These are phyloP conservation scores for Ceratopteris richardii DNA, from an alignment of 75 land plant species.

Conservation along the genomic window DNA sequence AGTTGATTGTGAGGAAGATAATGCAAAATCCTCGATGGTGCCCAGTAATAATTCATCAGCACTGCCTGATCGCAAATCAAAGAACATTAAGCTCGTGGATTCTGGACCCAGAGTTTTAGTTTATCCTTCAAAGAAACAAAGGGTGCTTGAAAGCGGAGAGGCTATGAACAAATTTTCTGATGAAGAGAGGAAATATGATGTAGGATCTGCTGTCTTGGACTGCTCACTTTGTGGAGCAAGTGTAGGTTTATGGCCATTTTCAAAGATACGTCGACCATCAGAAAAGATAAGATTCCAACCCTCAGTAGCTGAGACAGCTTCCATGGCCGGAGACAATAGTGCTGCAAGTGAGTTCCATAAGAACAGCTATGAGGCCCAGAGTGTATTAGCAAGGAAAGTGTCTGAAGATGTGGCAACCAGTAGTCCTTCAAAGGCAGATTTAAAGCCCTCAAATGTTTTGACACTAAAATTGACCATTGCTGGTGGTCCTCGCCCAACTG, in stretches of 20 bases:
- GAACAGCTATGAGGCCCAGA: constrained; percentile 12
- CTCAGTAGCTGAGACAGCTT: constrained; percentile 15
- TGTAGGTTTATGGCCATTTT: constrained; percentile 82
- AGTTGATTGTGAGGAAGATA: constrained; percentile 50
- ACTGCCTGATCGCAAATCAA: constrained; percentile 8
- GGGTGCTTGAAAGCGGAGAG: constrained; percentile 3
- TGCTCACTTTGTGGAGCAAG: constrained; percentile 89
- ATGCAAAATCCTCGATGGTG: neutral
- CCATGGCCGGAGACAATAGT: constrained; percentile 11
- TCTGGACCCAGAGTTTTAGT: constrained; percentile 12
- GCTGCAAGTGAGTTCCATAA: constrained; percentile 23
- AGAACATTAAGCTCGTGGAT: constrained; percentile 3
- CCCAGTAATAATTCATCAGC: constrained; percentile 3
- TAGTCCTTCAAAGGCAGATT: constrained; percentile 6
- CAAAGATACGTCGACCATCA: constrained; percentile 43
- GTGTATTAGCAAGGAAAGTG: neutral
- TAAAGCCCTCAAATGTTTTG: constrained; percentile 4
- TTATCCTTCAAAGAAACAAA: constrained; percentile 7
- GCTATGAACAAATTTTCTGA: neutral
- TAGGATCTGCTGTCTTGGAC: constrained; percentile 73
- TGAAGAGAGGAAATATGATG: constrained; percentile 21
- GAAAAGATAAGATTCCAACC: constrained; percentile 34
- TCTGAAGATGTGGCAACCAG: constrained; percentile 18
- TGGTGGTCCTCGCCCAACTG: constrained; percentile 78
- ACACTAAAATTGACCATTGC: constrained; percentile 74